A percentile compares a stretch with the other conserved stretches of the same genome.
phyloP scores from a whole-genome alignment of 1,284 basidiomycete species.

The Pseudozyma tsukubaensis region DNA sequence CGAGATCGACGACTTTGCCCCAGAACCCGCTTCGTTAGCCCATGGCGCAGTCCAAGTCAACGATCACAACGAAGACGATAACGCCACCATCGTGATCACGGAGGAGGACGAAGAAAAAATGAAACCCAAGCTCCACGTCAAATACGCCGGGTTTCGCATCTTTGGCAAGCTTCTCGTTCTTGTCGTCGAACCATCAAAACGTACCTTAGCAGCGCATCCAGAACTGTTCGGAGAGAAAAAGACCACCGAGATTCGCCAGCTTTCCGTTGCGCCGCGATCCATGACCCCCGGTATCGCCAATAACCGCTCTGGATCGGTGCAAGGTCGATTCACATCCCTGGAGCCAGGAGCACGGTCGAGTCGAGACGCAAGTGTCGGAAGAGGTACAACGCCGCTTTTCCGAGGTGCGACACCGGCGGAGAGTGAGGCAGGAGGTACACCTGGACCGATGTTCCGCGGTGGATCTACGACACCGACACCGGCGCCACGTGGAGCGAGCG shows the following conservation, averaged over 20 bases:
- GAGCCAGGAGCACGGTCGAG: slow-evolving; percentile 38
- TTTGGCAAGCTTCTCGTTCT: slow-evolving; percentile 63
- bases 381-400: slow-evolving; percentile 46
- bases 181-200: slow-evolving; percentile 54
- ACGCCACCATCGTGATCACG: slow-evolving; percentile 36
- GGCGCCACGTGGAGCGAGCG: slow-evolving; percentile 17
- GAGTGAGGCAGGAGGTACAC: slow-evolving; percentile 30
- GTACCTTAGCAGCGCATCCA: slow-evolving; percentile 40
- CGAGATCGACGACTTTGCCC: neutral
- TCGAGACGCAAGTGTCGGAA: slow-evolving; percentile 30
- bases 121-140: slow-evolving; percentile 47
- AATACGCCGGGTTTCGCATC: slow-evolving; percentile 54
- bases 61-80: too few relatives aligned
- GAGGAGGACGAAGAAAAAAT: slow-evolving; percentile 54
- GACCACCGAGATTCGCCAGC: slow-evolving; percentile 45
- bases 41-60: slow-evolving; percentile 1
- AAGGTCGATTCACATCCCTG: slow-evolving; percentile 40
- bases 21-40: slow-evolving; percentile 1
- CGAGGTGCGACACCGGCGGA: slow-evolving; percentile 39
- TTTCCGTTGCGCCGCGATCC: slow-evolving; percentile 45
- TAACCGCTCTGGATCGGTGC: slow-evolving; percentile 29
- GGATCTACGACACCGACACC: slow-evolving; percentile 16
- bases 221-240: slow-evolving; percentile 50
- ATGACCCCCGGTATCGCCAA: slow-evolving; percentile 23
- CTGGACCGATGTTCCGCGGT: slow-evolving; percentile 16